A percentile compares a stretch with the other conserved stretches of the same genome.
phyloP scores from a whole-genome alignment of 1,139 yeast genomes.

The Pichia sp. region DNA sequence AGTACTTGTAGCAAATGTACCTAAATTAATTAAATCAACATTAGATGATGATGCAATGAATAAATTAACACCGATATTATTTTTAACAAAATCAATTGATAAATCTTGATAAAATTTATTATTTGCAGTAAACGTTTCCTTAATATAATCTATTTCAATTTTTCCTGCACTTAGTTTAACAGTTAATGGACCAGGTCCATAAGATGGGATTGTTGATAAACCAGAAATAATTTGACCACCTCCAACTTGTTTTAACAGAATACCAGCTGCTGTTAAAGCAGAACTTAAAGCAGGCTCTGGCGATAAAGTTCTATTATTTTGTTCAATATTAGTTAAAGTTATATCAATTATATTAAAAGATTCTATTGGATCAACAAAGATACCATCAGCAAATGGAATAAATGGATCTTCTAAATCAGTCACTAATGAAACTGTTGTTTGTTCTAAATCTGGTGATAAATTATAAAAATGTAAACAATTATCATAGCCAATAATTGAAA shows the following conservation, averaged over 20 bases:
- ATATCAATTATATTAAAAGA: constrained; percentile 59
- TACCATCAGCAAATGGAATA: constrained; percentile 71
- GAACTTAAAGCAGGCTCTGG: constrained; percentile 76
- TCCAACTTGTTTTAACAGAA: constrained; percentile 53
- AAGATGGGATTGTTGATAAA: constrained; percentile 65
- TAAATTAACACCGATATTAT: constrained; percentile 71
- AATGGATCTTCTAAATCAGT: constrained; percentile 77
- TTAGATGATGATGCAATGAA: constrained; percentile 57
- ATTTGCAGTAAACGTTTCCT: constrained; percentile 49
- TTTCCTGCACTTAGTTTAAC: too few species aligned
- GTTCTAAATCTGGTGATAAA: constrained; percentile 44
- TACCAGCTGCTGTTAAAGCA: constrained; percentile 64
- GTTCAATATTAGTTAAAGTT: constrained; percentile 59
- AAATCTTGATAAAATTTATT: constrained; percentile 58
- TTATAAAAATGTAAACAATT: constrained; percentile 70
- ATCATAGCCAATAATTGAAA: constrained; percentile 76
- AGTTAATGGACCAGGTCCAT: constrained; percentile 78
- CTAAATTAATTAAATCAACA: constrained; percentile 71
- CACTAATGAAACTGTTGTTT: constrained; percentile 53
- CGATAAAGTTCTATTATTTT: constrained; percentile 41
- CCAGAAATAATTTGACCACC: constrained; percentile 81
- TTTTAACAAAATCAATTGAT: constrained; percentile 49
- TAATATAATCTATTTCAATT: constrained; percentile 50
- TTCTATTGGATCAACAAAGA: constrained; percentile 74
- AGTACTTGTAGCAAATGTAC: constrained; percentile 57